Percentiles rank a stretch among this genome's conserved stretches.
These are phyloP conservation scores for Fusarium floridanum DNA, from an alignment of 2,329 filamentous ascomycete species.

Conservation along the genomic window DNA sequence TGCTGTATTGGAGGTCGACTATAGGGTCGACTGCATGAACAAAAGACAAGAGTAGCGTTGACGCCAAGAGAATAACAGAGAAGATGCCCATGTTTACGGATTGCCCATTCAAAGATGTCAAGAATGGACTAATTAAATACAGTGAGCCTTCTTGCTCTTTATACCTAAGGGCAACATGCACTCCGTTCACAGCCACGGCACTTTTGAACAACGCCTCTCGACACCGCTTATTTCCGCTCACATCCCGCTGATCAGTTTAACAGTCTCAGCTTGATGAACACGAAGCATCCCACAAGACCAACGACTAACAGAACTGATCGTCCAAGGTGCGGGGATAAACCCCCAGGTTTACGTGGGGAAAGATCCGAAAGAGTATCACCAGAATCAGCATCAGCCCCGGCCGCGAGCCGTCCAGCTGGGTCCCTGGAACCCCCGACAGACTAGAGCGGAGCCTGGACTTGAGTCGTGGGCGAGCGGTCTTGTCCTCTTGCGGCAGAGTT, in stretches of 20 bases:
- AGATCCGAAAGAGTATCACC: constrained; percentile 6
- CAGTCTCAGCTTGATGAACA: background rate
- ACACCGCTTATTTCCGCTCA: background rate
- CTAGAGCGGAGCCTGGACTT: background rate
- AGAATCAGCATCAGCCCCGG: background rate
- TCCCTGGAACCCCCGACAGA: background rate
- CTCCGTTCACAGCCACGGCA: background rate
- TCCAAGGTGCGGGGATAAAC: background rate
- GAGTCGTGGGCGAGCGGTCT: background rate
- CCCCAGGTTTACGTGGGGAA: background rate
- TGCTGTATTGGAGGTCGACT: constrained; percentile 76
- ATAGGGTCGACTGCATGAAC: constrained; percentile 21
- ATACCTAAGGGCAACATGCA: background rate
- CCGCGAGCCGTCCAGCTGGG: background rate
- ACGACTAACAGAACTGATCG: background rate
- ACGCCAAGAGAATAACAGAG: constrained; percentile 1
- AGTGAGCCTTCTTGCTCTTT: background rate
- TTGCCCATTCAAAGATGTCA: background rate
- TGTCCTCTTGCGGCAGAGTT: background rate
- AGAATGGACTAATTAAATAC: background rate
- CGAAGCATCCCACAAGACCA: background rate
- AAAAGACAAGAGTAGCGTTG: constrained; percentile 17
- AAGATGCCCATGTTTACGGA: constrained; percentile 5
- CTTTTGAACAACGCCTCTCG: background rate
- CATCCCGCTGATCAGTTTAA: background rate